phyloP scores from a whole-genome alignment of 2,329 filamentous ascomycete species.

The Emergomyces orientalis region DNA sequence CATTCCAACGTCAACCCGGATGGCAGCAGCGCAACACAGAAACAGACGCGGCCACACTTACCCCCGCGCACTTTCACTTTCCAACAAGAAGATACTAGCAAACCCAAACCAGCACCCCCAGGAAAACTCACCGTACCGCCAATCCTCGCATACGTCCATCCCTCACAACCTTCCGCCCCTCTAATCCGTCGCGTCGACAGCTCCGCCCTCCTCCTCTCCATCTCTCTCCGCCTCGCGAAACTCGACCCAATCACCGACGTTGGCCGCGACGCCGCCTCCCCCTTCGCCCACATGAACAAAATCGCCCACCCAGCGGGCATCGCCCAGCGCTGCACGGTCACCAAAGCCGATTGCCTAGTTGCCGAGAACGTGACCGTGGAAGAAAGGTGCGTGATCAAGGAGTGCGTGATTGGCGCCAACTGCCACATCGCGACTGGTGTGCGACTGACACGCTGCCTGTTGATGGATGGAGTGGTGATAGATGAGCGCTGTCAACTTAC shows the following conservation, averaged over 20 bases:
- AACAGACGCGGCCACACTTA: constrained; percentile 13
- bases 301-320: constrained; percentile 76
- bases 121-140: constrained; percentile 52
- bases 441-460: constrained; percentile 72
- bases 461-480: constrained; percentile 87
- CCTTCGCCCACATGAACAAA: constrained; percentile 70
- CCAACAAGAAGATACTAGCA: constrained; percentile 11
- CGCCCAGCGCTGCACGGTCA: constrained; percentile 70
- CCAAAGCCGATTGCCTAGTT: constrained; percentile 69
- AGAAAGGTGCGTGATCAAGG: constrained; percentile 85
- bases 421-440: constrained; percentile 81
- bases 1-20: constrained; percentile 10
- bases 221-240: constrained; percentile 81
- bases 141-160: constrained; percentile 73
- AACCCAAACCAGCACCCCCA: not conserved
- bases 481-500: constrained; percentile 77
- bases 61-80: constrained; percentile 11
- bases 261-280: constrained; percentile 51
- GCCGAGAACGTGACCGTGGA: constrained; percentile 84
- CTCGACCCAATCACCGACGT: constrained; percentile 48
- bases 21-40: constrained; percentile 12
- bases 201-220: constrained; percentile 65
- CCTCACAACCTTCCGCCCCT: constrained; percentile 43
- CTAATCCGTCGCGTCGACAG: constrained; percentile 85
- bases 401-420: constrained; percentile 76